Evolutionary conservation across 192 early-diverging fungal species (phyloP).

Genomic region (Phycomyces blakesleeanus): DNA sequence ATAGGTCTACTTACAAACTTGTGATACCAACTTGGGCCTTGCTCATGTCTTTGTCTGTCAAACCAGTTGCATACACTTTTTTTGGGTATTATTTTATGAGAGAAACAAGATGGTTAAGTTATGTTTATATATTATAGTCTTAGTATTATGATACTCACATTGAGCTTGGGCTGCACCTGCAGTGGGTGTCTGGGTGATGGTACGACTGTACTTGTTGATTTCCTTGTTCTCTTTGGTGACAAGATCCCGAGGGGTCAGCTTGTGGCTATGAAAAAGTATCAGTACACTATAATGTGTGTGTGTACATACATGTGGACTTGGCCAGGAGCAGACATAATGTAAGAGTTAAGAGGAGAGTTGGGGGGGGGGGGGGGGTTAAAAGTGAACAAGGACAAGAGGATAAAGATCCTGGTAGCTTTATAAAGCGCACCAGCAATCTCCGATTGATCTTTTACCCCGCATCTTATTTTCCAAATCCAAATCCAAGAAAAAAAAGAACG

Average conservation of each 20-base stretch:
- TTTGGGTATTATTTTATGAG: too few relatives aligned
- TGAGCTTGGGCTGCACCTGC: constrained; percentile 86
- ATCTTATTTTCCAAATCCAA: too few relatives aligned
- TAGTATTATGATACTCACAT: constrained; percentile 52
- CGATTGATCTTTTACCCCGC: too few relatives aligned
- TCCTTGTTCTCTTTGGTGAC: constrained; percentile 15
- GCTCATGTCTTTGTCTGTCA: constrained; percentile 74
- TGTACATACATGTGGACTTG: constrained; percentile 20
- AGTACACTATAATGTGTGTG: too few relatives aligned
- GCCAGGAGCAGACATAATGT: constrained; percentile 11
- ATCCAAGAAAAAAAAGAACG: too few relatives aligned
- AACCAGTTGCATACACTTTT: constrained; percentile 92
- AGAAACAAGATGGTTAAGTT: not conserved
- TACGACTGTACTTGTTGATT: constrained; percentile 70
- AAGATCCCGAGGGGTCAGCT: constrained; percentile 25
- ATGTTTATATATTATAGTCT: not conserved
- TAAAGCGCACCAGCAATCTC: too few relatives aligned
- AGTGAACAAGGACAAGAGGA: too few relatives aligned
- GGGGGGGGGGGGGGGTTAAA: too few relatives aligned
- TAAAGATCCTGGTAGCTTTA: too few relatives aligned
- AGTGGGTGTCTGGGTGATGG: constrained; percentile 77
- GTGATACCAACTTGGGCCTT: constrained; percentile 94
- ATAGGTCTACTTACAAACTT: constrained; percentile 65
- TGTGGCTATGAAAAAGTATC: constrained; percentile 27
- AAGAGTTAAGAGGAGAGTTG: not conserved